Evolutionary conservation across 1,284 basidiomycete species (phyloP).

Genomic region (Fomitopsis schrenkii): DNA sequence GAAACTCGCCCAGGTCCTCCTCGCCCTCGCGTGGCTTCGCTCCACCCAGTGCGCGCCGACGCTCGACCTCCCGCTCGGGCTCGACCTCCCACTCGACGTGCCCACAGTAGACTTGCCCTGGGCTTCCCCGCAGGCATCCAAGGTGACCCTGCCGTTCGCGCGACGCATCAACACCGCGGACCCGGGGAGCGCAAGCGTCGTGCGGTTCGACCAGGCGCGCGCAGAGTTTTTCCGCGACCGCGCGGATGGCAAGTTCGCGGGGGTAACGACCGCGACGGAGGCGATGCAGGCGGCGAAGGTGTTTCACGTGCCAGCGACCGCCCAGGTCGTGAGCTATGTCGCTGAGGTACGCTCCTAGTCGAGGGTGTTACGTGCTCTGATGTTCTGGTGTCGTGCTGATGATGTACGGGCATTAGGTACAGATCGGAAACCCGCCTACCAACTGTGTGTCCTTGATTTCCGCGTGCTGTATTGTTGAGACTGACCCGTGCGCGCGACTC

Average conservation of each 20-base stretch:
- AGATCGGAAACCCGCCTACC: conserved; percentile 24
- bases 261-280: not conserved
- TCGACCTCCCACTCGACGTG: not conserved
- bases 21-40: not conserved
- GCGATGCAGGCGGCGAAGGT: not conserved
- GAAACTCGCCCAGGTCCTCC: not conserved
- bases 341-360: conserved; percentile 13
- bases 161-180: conserved; percentile 12
- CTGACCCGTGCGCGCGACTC: not conserved
- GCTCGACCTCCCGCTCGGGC: not conserved
- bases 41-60: not conserved
- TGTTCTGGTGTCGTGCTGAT: not conserved
- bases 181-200: conserved; percentile 9
- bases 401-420: conserved; percentile 12
- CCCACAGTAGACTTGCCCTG: not conserved
- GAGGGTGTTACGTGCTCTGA: not conserved
- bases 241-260: not conserved
- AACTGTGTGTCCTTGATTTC: conserved; percentile 14
- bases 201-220: conserved; percentile 15
- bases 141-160: conserved; percentile 12
- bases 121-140: not conserved
- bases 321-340: conserved; percentile 21
- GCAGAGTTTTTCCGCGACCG: conserved; percentile 10
- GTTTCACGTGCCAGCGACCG: conserved; percentile 11
- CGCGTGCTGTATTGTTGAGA: not conserved